Conservation (phyloP, 306 rosid genomes). For the Prinsepia uniflora region DNA sequence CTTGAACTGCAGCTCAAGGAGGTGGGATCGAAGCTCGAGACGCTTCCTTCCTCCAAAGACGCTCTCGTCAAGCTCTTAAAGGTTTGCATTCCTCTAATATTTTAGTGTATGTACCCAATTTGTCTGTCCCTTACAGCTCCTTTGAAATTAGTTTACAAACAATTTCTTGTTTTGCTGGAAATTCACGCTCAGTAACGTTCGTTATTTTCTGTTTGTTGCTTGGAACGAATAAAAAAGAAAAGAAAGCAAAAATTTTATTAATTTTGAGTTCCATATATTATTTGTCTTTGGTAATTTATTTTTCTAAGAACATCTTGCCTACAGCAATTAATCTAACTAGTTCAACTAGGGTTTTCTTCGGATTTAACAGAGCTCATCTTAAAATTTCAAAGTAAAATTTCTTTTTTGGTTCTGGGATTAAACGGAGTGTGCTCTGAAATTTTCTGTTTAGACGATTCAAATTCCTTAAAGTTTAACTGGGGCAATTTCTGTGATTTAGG, state of each 20-base stretch:
- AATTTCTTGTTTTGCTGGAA: constrained; percentile 1
- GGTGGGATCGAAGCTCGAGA: constrained; percentile 88
- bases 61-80: constrained; percentile 76
- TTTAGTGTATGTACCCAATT: constrained; percentile 11
- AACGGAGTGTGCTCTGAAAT: constrained; percentile 8
- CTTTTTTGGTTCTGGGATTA: not conserved
- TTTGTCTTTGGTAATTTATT: constrained; percentile 1
- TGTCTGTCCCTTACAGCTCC: not conserved
- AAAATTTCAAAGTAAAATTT: constrained; percentile 6
- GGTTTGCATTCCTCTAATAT: constrained; percentile 47
- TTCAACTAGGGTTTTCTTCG: constrained; percentile 23
- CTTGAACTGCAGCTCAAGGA: constrained; percentile 79
- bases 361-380: not conserved
- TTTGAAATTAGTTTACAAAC: not conserved
- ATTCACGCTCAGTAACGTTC: constrained; percentile 12
- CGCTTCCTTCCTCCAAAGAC: constrained; percentile 74
- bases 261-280: not conserved
- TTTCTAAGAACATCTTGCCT: not conserved
- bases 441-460: not conserved
- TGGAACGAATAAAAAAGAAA: not conserved
- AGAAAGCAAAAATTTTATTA: not conserved
- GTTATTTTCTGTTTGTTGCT: constrained; percentile 30
- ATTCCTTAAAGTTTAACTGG: not conserved
- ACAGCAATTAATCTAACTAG: not conserved
- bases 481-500: constrained; percentile 10